Evolutionary conservation across 495 filamentous ascomycete genomes (phyloP).

Genomic region (Podospora bellae-mahoneyi): DNA sequence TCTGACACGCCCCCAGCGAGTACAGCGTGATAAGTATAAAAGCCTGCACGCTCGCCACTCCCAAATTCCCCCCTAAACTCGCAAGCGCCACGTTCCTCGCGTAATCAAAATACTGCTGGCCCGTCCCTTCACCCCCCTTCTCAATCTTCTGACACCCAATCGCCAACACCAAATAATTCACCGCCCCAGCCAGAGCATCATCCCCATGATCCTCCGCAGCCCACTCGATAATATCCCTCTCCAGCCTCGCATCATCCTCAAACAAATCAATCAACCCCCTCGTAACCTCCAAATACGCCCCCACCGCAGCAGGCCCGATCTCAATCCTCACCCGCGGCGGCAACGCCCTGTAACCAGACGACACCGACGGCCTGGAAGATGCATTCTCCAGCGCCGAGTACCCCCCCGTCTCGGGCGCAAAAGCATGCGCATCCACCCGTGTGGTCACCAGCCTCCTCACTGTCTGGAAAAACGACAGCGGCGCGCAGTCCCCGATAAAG

Average conservation of each 20-base stretch:
- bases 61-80: constrained; percentile 53
- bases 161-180: constrained; percentile 58
- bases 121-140: constrained; percentile 37
- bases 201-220: constrained; percentile 19
- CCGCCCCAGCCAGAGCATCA: constrained; percentile 40
- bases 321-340: constrained; percentile 26
- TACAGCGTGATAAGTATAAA: constrained; percentile 59
- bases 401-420: constrained; percentile 61
- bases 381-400: constrained; percentile 61
- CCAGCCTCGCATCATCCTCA: constrained; percentile 30
- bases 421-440: constrained; percentile 58
- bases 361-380: constrained; percentile 14
- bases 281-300: constrained; percentile 39
- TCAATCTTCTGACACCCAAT: constrained; percentile 56
- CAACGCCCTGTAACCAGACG: constrained; percentile 4
- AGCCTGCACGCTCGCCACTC: constrained; percentile 55
- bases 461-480: constrained; percentile 64
- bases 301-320: constrained; percentile 27
- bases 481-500: constrained; percentile 68
- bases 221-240: constrained; percentile 33
- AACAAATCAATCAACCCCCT: constrained; percentile 43
- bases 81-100: constrained; percentile 54
- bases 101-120: constrained; percentile 54
- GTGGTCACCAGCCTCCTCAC: constrained; percentile 64
- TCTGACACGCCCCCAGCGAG: constrained; percentile 59